Percentiles rank a stretch among this genome's conserved stretches.
These are phyloP conservation scores for Silene uniflora DNA, from an alignment of 148 eudicot species.

Conservation along the genomic window DNA sequence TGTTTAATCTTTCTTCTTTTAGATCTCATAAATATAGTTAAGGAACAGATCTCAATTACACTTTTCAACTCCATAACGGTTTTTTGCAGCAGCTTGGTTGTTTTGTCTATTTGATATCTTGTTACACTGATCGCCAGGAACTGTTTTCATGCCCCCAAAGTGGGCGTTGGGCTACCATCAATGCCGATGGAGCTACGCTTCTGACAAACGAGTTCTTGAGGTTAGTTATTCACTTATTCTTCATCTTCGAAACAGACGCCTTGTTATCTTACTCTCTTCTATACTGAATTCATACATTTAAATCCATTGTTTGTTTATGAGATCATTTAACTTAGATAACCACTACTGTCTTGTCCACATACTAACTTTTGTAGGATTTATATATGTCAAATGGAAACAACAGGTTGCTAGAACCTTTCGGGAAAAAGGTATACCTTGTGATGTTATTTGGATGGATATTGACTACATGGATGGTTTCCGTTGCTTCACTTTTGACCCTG, in stretches of 20 bases:
- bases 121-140: conserved; percentile 38
- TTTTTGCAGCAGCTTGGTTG: background rate
- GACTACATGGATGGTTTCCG: conserved; percentile 99
- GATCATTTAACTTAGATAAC: background rate
- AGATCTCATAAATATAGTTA: background rate
- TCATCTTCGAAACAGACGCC: background rate
- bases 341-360: background rate
- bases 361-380: background rate
- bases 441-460: conserved; percentile 99
- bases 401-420: conserved; percentile 89
- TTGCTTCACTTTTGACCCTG: conserved; percentile 92
- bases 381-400: conserved; percentile 14
- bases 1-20: background rate
- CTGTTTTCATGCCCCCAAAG: conserved; percentile 97
- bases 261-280: background rate
- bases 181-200: conserved; percentile 92
- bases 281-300: background rate
- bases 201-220: conserved; percentile 89
- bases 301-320: background rate
- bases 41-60: background rate
- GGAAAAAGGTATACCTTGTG: conserved; percentile 87
- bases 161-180: conserved; percentile 98
- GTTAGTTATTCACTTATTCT: conserved; percentile 31
- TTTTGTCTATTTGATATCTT: conserved; percentile 14
- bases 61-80: background rate